Conservation (phyloP, 1,284 basidiomycete species). For the Leccinum pachyderme region DNA sequence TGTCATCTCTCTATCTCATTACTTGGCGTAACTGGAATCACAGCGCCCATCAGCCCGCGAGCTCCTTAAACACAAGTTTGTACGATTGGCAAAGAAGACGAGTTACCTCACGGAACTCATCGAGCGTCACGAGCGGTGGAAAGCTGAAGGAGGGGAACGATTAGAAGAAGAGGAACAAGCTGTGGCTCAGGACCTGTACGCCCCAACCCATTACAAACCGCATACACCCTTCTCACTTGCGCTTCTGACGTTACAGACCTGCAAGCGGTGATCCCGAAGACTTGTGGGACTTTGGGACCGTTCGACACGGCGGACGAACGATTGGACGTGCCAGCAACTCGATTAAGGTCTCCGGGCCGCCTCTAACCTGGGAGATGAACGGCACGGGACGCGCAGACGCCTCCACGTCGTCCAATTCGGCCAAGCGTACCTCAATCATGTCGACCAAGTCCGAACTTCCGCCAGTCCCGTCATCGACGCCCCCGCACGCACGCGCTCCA, state of each 20-base stretch:
- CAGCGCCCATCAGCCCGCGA: slow-evolving; percentile 93
- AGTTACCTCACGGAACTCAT: slow-evolving; percentile 94
- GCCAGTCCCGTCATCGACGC: slow-evolving; percentile 34
- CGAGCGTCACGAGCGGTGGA: slow-evolving; percentile 92
- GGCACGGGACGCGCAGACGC: slow-evolving; percentile 43
- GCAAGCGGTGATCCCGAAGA: slow-evolving; percentile 71
- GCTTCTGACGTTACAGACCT: slow-evolving; percentile 38
- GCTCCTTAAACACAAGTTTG: slow-evolving; percentile 93
- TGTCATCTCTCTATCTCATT: neutral
- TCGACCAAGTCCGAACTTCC: slow-evolving; percentile 62
- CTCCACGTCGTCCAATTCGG: slow-evolving; percentile 34
- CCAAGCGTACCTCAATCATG: slow-evolving; percentile 26
- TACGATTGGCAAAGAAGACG: slow-evolving; percentile 92
- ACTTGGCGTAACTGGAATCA: slow-evolving; percentile 16
- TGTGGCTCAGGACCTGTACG: slow-evolving; percentile 59
- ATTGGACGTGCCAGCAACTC: slow-evolving; percentile 57
- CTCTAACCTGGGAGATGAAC: slow-evolving; percentile 75
- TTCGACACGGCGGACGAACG: slow-evolving; percentile 66
- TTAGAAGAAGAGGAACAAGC: slow-evolving; percentile 42
- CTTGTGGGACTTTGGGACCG: slow-evolving; percentile 93
- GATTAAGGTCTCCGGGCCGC: slow-evolving; percentile 59
- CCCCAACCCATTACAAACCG: slow-evolving; percentile 20
- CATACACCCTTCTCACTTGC: neutral
- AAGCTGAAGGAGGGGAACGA: slow-evolving; percentile 60
- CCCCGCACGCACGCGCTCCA: slow-evolving; percentile 34